These are phyloP conservation scores for Hibiscus trionum DNA, from an alignment of 345 rosid species.

Conservation along the genomic window DNA sequence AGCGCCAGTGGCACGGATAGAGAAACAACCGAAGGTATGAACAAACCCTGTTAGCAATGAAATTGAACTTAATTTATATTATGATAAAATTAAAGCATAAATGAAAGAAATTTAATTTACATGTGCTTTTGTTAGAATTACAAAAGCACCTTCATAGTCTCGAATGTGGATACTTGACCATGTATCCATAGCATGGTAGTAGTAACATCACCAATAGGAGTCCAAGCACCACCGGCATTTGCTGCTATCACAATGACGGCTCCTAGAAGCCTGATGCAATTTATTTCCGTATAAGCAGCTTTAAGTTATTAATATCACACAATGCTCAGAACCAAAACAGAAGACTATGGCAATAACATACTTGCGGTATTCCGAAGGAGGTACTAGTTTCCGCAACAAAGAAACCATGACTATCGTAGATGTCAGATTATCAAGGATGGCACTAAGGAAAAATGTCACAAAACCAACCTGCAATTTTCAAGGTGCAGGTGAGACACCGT, in stretches of 20 bases:
- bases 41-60: conserved; percentile 45
- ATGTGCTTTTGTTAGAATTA: conserved; percentile 10
- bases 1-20: conserved; percentile 76
- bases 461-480: conserved; percentile 63
- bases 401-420: conserved; percentile 98
- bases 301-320: neutral
- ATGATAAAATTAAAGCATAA: neutral
- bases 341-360: conserved; percentile 30
- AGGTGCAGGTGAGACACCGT: conserved; percentile 9
- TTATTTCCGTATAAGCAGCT: neutral
- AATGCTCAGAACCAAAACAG: neutral
- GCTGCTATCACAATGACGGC: conserved; percentile 94
- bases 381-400: conserved; percentile 75
- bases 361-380: conserved; percentile 92
- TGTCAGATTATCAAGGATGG: conserved; percentile 89
- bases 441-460: conserved; percentile 85
- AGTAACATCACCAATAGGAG: conserved; percentile 98
- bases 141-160: conserved; percentile 69
- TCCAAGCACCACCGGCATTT: conserved; percentile 98
- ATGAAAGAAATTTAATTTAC: neutral
- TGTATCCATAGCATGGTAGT: conserved; percentile 99
- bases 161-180: conserved; percentile 83
- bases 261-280: conserved; percentile 68
- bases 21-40: conserved; percentile 70
- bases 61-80: conserved; percentile 1